A percentile compares a stretch with the other conserved stretches of the same genome.
Conservation (phyloP, 768 basidiomycete species). For the Thelephora ganbajun region DNA sequence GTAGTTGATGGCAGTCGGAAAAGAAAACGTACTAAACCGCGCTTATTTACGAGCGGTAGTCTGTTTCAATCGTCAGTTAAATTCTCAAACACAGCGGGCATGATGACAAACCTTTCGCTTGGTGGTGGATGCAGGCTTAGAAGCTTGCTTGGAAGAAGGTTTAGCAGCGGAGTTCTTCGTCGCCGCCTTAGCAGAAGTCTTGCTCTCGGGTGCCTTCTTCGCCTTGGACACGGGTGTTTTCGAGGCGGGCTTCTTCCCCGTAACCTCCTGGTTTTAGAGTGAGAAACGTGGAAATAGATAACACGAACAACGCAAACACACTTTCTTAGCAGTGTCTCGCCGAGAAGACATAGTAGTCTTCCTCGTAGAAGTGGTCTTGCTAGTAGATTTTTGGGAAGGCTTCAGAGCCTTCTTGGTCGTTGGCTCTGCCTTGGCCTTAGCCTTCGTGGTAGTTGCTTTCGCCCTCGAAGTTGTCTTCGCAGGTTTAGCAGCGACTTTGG, state of each 20-base stretch:
- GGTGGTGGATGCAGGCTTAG: background rate
- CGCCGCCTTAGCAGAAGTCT: constrained; percentile 7
- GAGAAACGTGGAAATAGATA: background rate
- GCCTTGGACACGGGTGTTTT: constrained; percentile 7
- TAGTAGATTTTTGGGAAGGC: constrained; percentile 14
- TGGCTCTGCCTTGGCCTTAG: constrained; percentile 13
- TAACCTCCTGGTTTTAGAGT: constrained; percentile 29
- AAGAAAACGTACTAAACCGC: background rate
- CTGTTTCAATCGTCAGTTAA: background rate
- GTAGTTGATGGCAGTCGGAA: background rate
- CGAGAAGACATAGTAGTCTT: constrained; percentile 25
- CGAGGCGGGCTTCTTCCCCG: constrained; percentile 28
- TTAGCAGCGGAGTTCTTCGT: constrained; percentile 5
- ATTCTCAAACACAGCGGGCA: background rate
- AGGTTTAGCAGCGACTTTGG: constrained; percentile 12
- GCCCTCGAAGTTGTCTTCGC: constrained; percentile 18
- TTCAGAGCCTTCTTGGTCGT: constrained; percentile 24
- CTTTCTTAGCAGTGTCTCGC: constrained; percentile 53
- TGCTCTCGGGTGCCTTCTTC: constrained; percentile 17
- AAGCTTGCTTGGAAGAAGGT: background rate
- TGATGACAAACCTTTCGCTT: background rate
- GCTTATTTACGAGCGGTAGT: background rate
- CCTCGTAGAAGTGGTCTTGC: constrained; percentile 21
- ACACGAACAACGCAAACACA: constrained; percentile 10
- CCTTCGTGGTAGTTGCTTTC: constrained; percentile 8